These are phyloP conservation scores for Talaromyces ruber DNA, from an alignment of 495 filamentous ascomycete species.

Conservation along the genomic window DNA sequence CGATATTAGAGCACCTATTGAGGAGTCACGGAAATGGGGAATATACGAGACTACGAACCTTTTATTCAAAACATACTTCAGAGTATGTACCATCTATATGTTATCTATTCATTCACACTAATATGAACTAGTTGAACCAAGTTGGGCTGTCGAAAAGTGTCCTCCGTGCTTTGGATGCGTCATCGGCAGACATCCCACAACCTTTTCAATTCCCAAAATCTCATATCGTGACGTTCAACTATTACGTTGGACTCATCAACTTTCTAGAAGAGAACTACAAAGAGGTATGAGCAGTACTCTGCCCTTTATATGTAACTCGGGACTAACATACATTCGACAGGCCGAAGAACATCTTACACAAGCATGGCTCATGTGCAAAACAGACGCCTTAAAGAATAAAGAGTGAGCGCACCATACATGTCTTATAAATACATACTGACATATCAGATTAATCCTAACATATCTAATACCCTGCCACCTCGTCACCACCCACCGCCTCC, in stretches of 20 bases:
- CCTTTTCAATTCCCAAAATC: constrained; percentile 70
- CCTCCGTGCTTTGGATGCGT: constrained; percentile 67
- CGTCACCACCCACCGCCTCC: constrained; percentile 76
- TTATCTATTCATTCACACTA: background rate
- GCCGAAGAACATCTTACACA: constrained; percentile 72
- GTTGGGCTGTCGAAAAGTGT: constrained; percentile 87
- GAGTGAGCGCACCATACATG: constrained; percentile 48
- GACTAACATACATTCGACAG: constrained; percentile 22
- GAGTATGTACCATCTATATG: constrained; percentile 30
- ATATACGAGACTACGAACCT: constrained; percentile 89
- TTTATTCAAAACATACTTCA: constrained; percentile 97
- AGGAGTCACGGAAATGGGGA: constrained; percentile 94
- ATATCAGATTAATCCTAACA: constrained; percentile 72
- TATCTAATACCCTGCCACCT: constrained; percentile 91
- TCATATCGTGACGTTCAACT: constrained; percentile 93
- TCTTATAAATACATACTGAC: constrained; percentile 16
- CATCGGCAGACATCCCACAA: constrained; percentile 65
- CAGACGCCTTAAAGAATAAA: constrained; percentile 59
- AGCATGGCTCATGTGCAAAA: constrained; percentile 72
- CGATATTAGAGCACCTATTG: constrained; percentile 61
- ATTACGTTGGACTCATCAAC: constrained; percentile 80
- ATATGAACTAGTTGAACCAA: constrained; percentile 54
- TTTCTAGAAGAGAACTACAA: constrained; percentile 91
- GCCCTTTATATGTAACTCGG: too few relatives aligned
- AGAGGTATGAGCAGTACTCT: constrained; percentile 36